A percentile compares a stretch with the other conserved stretches of the same genome.
Conservation (phyloP, 371 early-diverging fungal species). For the Basidiobolus meristosporus region DNA sequence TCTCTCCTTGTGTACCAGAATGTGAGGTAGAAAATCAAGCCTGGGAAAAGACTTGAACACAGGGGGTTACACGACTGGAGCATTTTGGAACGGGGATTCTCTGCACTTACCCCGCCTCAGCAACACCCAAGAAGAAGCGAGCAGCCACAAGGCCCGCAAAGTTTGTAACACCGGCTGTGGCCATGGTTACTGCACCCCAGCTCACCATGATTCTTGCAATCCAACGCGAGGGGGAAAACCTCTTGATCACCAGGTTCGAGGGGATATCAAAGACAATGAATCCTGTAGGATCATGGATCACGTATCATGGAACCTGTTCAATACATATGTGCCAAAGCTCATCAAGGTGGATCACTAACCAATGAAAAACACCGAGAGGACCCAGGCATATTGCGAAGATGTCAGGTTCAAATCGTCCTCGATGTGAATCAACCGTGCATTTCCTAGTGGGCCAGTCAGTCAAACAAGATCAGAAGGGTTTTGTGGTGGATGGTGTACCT, state of each 20-base stretch:
- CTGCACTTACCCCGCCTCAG: slow-evolving; percentile 9
- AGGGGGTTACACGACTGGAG: too few relatives aligned
- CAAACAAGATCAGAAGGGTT: too few relatives aligned
- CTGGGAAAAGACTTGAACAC: slow-evolving; percentile 67
- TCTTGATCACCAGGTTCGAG: background rate
- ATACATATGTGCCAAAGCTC: background rate
- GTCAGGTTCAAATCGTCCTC: too few relatives aligned
- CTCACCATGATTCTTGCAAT: background rate
- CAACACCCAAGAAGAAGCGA: slow-evolving; percentile 35
- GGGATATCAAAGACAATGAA: background rate
- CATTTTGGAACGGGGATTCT: too few relatives aligned
- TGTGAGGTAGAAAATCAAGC: slow-evolving; percentile 46
- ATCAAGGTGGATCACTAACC: background rate
- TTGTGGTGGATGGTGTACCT: background rate
- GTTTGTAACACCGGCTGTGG: too few relatives aligned
- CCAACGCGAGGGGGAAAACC: background rate
- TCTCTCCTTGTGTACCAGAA: slow-evolving; percentile 58
- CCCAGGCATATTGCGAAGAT: too few relatives aligned
- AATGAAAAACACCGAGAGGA: background rate
- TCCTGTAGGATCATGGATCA: too few relatives aligned
- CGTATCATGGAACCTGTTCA: too few relatives aligned
- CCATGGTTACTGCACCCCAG: too few relatives aligned
- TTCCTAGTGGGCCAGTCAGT: too few relatives aligned
- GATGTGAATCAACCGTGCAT: too few relatives aligned
- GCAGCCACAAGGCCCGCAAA: too few relatives aligned